A percentile compares a stretch with the other conserved stretches of the same genome.
Evolutionary conservation across 176 grass and related monocot species (phyloP).

Genomic region (Musa schizocarpa): DNA sequence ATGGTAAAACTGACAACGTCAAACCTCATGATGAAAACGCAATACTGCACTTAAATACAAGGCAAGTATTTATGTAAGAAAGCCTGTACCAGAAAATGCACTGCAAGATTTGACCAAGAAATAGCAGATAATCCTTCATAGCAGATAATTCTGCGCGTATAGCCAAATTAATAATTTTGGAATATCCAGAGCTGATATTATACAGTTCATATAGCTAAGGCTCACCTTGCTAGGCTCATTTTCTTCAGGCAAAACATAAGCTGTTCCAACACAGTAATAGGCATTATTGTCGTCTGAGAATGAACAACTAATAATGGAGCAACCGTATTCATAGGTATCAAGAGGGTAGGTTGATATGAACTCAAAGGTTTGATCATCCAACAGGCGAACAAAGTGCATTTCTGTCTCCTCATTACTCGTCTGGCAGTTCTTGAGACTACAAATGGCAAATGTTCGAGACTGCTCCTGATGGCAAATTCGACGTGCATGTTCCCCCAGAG

Average conservation of each 20-base stretch:
- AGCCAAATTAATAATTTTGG: not conserved
- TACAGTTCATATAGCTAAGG: not conserved
- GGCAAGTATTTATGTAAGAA: no score
- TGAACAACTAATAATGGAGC: conserved; percentile 81
- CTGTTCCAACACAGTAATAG: conserved; percentile 88
- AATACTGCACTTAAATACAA: no score
- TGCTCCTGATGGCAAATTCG: conserved; percentile 90
- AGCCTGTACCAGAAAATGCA: no score
- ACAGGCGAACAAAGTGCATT: conserved; percentile 61
- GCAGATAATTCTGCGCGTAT: not conserved
- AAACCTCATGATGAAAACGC: no score
- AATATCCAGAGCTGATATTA: no score
- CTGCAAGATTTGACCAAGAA: no score
- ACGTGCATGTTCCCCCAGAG: conserved; percentile 71
- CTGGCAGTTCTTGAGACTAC: conserved; percentile 46
- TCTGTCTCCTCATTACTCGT: conserved; percentile 56
- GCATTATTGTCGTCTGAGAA: conserved; percentile 81
- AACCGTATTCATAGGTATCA: conserved; percentile 74
- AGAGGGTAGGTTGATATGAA: conserved; percentile 59
- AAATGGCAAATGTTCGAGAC: conserved; percentile 66
- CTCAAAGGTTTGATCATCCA: conserved; percentile 92
- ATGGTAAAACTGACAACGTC: no score
- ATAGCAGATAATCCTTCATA: no score
- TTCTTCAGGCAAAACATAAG: conserved; percentile 90
- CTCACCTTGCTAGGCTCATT: conserved; percentile 86